Percentiles rank a stretch among this genome's conserved stretches.
phyloP scores from a whole-genome alignment of 495 filamentous ascomycete genomes.

The Aspergillus conjunctus region DNA sequence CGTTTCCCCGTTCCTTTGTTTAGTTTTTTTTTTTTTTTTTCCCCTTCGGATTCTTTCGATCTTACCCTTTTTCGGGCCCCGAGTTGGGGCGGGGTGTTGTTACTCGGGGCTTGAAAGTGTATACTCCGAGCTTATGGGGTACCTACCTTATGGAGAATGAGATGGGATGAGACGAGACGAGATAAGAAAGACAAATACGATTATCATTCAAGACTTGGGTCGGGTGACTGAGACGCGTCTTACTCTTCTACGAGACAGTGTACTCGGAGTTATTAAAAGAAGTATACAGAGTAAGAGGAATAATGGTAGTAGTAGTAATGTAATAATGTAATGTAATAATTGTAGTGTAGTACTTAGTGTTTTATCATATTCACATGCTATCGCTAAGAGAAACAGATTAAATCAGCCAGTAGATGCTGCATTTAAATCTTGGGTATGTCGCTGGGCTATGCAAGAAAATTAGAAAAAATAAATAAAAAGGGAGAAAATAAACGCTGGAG shows the following conservation, averaged over 20 bases:
- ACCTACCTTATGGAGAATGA: background rate
- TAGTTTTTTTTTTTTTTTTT: background rate
- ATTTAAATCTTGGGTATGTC: conserved; percentile 22
- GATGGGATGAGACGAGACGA: background rate
- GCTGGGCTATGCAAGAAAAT: conserved; percentile 28
- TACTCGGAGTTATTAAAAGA: background rate
- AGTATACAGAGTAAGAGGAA: background rate
- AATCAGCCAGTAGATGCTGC: conserved; percentile 9
- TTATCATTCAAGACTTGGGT: no score
- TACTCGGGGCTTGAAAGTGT: background rate
- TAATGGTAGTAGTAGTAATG: background rate
- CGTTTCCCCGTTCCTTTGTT: background rate
- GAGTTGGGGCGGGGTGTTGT: no score
- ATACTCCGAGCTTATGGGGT: no score
- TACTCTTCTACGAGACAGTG: background rate
- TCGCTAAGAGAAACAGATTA: background rate
- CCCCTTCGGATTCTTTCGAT: background rate
- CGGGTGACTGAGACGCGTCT: no score
- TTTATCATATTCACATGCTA: conserved; percentile 13
- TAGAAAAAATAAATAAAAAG: conserved; percentile 16
- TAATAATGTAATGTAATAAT: background rate
- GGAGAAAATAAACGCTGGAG: conserved; percentile 21
- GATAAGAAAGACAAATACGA: background rate
- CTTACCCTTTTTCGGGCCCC: background rate
- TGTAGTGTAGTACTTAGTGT: conserved; percentile 2